These are phyloP conservation scores for Ambrosiella cleistominuta DNA, from an alignment of 2,329 filamentous ascomycete species.

Conservation along the genomic window DNA sequence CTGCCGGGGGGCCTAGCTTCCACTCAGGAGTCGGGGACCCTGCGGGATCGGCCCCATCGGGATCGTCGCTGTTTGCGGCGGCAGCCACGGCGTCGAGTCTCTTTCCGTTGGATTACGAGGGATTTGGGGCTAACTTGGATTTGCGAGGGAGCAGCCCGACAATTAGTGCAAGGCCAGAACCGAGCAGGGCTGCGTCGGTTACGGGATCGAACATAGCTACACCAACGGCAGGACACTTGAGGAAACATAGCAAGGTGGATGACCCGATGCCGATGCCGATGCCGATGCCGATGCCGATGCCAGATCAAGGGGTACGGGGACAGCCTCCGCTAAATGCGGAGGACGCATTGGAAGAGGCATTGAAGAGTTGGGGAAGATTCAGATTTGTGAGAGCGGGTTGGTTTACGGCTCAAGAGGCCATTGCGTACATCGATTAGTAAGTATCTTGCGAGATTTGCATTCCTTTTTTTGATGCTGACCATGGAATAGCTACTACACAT, in stretches of 20 bases:
- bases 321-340: conserved; percentile 15
- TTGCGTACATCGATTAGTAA: conserved; percentile 84
- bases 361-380: conserved; percentile 79
- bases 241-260: conserved; percentile 4
- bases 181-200: conserved; percentile 7
- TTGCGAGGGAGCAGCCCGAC: conserved; percentile 36
- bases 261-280: not conserved
- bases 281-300: conserved; percentile 20
- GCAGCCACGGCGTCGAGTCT: not conserved
- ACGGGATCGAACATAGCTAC: conserved; percentile 5
- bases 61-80: not conserved
- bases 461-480: conserved; percentile 10
- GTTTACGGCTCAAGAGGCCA: conserved; percentile 87
- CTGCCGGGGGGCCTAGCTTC: too few species aligned
- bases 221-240: conserved; percentile 1
- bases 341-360: conserved; percentile 32
- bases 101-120: not conserved
- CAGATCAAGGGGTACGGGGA: conserved; percentile 22
- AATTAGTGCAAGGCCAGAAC: conserved; percentile 13
- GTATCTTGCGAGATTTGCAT: conserved; percentile 17
- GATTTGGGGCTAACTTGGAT: conserved; percentile 66
- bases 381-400: conserved; percentile 92
- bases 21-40: not conserved
- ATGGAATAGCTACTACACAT: conserved; percentile 59
- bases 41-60: not conserved